phyloP scores from a whole-genome alignment of 176 grass and related monocot genomes.

The Ensete ventricosum region DNA sequence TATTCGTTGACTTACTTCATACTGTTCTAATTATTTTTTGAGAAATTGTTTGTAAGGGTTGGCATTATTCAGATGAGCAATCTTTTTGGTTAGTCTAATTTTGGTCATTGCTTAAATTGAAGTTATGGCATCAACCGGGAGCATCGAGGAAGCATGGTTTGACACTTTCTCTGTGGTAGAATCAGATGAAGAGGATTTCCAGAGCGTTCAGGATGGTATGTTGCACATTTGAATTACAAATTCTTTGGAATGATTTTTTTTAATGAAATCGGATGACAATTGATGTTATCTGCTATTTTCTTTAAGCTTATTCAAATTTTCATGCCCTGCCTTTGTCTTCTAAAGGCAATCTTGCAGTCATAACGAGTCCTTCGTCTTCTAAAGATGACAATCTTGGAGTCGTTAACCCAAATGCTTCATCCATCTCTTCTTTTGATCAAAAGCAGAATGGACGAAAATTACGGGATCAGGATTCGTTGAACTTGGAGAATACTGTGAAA shows the following conservation, averaged over 20 bases:
- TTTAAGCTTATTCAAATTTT: background rate
- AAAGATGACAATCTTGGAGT: conserved; percentile 35
- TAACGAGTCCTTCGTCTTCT: conserved; percentile 15
- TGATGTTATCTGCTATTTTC: background rate
- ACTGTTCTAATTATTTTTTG: no score
- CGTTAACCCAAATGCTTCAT: conserved; percentile 23
- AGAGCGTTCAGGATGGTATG: conserved; percentile 81
- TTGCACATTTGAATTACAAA: background rate
- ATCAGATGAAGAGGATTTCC: conserved; percentile 89
- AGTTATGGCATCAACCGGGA: conserved; percentile 36
- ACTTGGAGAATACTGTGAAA: conserved; percentile 33
- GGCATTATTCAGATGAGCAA: background rate
- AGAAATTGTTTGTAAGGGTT: background rate
- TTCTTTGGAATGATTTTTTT: background rate
- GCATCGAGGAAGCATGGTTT: conserved; percentile 74
- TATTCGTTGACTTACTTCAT: background rate
- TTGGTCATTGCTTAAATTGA: conserved; percentile 28
- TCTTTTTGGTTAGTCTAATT: background rate
- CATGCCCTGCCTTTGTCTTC: background rate
- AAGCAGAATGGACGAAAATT: conserved; percentile 42
- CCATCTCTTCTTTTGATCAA: conserved; percentile 19
- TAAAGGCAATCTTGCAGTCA: conserved; percentile 30
- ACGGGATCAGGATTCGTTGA: conserved; percentile 42
- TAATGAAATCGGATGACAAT: background rate
- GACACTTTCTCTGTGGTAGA: conserved; percentile 57